A percentile compares a stretch with the other conserved stretches of the same genome.
Evolutionary conservation across 768 basidiomycete genomes (phyloP).

Genomic region (Kwoniella dendrophila): DNA sequence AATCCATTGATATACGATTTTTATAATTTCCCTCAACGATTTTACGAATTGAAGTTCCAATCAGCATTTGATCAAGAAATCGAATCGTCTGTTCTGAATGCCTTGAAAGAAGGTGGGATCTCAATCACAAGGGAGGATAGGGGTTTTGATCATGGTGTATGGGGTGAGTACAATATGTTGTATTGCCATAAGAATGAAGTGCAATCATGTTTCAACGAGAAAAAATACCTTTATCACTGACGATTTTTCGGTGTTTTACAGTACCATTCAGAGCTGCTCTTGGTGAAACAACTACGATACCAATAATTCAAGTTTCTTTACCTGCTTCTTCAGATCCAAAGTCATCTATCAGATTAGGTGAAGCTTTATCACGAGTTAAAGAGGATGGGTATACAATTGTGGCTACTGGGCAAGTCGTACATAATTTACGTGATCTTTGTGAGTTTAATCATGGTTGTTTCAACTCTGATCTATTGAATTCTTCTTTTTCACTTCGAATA

Average conservation of each 20-base stretch:
- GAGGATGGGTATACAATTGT: constrained; percentile 49
- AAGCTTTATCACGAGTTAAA: constrained; percentile 34
- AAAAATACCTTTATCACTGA: too few species aligned
- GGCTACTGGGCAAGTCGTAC: constrained; percentile 48
- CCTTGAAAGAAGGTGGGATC: constrained; percentile 25
- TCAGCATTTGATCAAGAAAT: constrained; percentile 19
- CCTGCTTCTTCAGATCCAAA: constrained; percentile 34
- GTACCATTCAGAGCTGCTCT: constrained; percentile 44
- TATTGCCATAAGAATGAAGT: too few species aligned
- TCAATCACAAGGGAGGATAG: constrained; percentile 24
- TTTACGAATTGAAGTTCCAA: constrained; percentile 40
- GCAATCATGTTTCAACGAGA: too few species aligned
- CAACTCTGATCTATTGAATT: too few species aligned
- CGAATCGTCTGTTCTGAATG: constrained; percentile 20
- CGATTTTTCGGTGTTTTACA: constrained; percentile 8
- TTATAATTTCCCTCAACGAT: constrained; percentile 47
- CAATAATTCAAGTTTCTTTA: constrained; percentile 47
- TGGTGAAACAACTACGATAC: constrained; percentile 27
- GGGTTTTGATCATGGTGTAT: constrained; percentile 52
- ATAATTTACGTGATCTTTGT: constrained; percentile 51
- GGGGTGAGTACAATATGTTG: too few species aligned
- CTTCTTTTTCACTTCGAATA: too few species aligned
- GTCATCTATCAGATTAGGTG: constrained; percentile 40
- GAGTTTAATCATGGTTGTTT: too few species aligned
- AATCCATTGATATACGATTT: constrained; percentile 53